Evolutionary conservation across 2,329 filamentous ascomycete genomes (phyloP), one percentile per base, ranked within the genome.

Genomic region (Aspergillus puulaauensis): DNA sequence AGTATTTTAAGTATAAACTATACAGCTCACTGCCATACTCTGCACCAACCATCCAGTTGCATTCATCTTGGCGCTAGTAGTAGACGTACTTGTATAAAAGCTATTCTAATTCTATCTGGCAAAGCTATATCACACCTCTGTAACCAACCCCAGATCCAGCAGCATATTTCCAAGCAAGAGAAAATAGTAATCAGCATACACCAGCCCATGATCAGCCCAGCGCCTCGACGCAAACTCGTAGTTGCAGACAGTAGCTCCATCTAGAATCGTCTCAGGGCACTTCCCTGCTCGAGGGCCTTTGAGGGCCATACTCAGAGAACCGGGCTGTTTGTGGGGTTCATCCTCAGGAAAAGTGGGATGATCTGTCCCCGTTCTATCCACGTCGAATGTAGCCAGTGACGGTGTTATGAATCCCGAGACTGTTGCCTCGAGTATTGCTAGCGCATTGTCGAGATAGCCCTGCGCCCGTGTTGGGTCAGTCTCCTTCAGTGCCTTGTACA

Each of bases 141-240:
- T 31, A 4, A 52, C 51, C 33, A 68, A 48, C 1, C 56, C 66
- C 57, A 68, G 33, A 1, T 74, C 69, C 39, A 76, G 53, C 6
- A 78, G 52, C 63, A 77, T 77, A 45, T 78, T 78, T 3, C 75
- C 75, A 62, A 77, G 73, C 41, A 77, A 68, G 37, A 77, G 33
- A 19, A 77, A 68, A 48, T 71, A 78, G 56, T 77, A 78, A 59
- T 78, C 76, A 2, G 75, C 75, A 65, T 78, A 78, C 3, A 78
- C 75, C 24, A 78, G 59, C 2, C 76, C 75, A 65, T 77, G 75
- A 45, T 77, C 71, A 15, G 67, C 66, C 57, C 75, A 77, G 24
- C 73, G 68, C 48, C 69, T 66, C 23, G 74, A 71, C 8, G 75
- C 75, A 66, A 75, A 70, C 52, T 73, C 70, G 45, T 77, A 77